Evolutionary conservation across 495 filamentous ascomycete species (phyloP).

Genomic region (Penicillium atrosanguineum): DNA sequence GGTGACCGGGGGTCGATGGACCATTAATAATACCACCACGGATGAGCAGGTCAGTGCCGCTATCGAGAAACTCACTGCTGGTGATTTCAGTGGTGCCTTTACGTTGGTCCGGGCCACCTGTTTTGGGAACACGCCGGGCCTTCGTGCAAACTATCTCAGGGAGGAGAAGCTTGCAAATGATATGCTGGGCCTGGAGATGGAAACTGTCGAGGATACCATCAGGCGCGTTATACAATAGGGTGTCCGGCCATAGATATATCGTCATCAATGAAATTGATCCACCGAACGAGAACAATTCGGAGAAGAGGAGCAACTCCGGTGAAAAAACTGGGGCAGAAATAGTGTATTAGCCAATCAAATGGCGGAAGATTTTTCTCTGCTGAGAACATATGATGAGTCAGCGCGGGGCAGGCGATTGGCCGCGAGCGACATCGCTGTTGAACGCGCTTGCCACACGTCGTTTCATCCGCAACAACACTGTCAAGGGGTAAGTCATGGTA

Average conservation of each 20-base stretch:
- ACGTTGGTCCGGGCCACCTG: constrained; percentile 26
- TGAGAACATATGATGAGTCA: constrained; percentile 30
- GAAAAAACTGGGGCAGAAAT: background rate
- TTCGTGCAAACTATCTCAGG: constrained; percentile 29
- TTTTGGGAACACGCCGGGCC: constrained; percentile 25
- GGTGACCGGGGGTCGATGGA: constrained; percentile 39
- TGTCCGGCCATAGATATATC: background rate
- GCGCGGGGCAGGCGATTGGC: constrained; percentile 31
- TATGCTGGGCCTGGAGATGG: constrained; percentile 26
- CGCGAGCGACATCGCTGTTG: constrained; percentile 38
- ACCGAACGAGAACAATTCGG: background rate
- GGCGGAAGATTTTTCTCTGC: constrained; percentile 1
- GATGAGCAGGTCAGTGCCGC: constrained; percentile 27
- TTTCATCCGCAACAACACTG: constrained; percentile 19
- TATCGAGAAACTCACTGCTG: constrained; percentile 29
- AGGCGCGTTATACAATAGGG: constrained; percentile 11
- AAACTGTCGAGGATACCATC: constrained; percentile 29
- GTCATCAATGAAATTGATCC: background rate
- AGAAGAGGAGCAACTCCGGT: constrained; percentile 12
- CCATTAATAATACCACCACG: constrained; percentile 29
- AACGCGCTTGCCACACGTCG: constrained; percentile 23
- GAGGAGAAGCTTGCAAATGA: constrained; percentile 28
- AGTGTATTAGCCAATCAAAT: constrained; percentile 21
- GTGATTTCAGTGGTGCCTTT: constrained; percentile 35
- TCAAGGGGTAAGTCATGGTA: constrained; percentile 28